phyloP scores from a whole-genome alignment of 106 monocot species.

The Phalaenopsis aphrodite region DNA sequence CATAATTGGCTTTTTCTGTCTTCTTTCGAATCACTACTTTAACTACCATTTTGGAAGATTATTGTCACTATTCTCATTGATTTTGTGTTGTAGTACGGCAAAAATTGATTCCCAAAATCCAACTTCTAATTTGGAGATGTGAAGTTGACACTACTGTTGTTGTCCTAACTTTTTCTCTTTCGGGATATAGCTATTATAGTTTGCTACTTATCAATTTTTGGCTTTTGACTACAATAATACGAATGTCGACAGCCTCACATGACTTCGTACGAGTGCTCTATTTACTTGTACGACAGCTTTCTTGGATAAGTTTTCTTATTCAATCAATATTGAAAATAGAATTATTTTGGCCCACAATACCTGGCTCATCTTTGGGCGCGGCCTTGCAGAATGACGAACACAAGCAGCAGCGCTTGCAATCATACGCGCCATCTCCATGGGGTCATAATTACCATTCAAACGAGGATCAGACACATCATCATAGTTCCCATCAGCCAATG shows the following conservation, averaged over 20 bases:
- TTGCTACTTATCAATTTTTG: background rate
- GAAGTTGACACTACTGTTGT: background rate
- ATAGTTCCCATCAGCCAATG: slow-evolving; percentile 61
- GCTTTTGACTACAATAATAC: background rate
- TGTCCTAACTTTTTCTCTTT: background rate
- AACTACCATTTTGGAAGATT: background rate
- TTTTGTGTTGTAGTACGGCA: background rate
- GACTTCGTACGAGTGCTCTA: background rate
- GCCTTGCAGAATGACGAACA: slow-evolving; percentile 82
- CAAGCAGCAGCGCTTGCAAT: slow-evolving; percentile 62
- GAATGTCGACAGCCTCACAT: background rate
- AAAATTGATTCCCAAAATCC: too few relatives aligned
- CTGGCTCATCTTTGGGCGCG: slow-evolving; percentile 97
- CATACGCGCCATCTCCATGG: slow-evolving; percentile 73
- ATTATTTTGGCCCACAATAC: slow-evolving; percentile 18
- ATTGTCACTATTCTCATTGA: background rate
- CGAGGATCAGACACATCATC: slow-evolving; percentile 63
- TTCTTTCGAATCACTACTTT: background rate
- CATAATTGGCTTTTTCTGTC: background rate
- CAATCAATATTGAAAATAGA: background rate
- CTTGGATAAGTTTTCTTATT: background rate
- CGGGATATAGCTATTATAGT: too few relatives aligned
- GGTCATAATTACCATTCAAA: slow-evolving; percentile 47
- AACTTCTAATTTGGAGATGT: background rate
- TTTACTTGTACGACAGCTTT: background rate